Conservation (phyloP, 78 protist genomes). For the Protostelium mycophagum region DNA sequence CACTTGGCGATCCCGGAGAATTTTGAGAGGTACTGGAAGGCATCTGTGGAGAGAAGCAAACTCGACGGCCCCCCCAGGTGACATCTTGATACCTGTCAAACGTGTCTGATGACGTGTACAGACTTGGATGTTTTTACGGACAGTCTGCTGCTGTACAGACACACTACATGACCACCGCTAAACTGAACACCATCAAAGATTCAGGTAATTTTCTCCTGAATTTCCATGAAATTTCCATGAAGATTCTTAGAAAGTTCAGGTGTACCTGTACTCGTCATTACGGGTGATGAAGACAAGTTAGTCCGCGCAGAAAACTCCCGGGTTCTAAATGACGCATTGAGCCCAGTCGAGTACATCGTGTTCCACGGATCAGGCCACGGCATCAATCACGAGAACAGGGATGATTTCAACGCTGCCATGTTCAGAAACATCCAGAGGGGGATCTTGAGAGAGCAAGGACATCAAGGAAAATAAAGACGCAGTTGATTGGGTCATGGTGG, state of each 20-base stretch:
- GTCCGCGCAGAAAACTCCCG: conserved; percentile 15
- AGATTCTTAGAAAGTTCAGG: not conserved
- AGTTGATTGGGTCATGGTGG: too few relatives aligned
- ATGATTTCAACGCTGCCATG: conserved; percentile 34
- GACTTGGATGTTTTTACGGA: conserved; percentile 3
- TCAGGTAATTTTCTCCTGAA: too few relatives aligned
- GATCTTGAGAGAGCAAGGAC: not conserved
- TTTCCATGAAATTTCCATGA: not conserved
- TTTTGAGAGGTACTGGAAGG: conserved; percentile 8
- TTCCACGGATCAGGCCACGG: conserved; percentile 40
- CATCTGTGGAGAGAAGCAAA: not conserved
- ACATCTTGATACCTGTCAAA: not conserved
- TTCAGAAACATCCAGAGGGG: conserved; percentile 22
- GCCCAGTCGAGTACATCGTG: conserved; percentile 24
- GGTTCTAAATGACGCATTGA: conserved; percentile 3
- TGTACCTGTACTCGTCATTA: conserved; percentile 23
- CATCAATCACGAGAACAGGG: conserved; percentile 31
- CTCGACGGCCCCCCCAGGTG: not conserved
- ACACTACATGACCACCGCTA: conserved; percentile 10
- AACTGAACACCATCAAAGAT: conserved; percentile 6
- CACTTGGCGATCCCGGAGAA: not conserved
- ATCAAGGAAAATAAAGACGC: too few relatives aligned
- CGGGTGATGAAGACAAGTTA: conserved; percentile 32
- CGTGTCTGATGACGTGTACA: not conserved
- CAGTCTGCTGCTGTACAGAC: conserved; percentile 31